phyloP scores from a whole-genome alignment of 2,329 filamentous ascomycete genomes.

The Paramyrothecium roridum region DNA sequence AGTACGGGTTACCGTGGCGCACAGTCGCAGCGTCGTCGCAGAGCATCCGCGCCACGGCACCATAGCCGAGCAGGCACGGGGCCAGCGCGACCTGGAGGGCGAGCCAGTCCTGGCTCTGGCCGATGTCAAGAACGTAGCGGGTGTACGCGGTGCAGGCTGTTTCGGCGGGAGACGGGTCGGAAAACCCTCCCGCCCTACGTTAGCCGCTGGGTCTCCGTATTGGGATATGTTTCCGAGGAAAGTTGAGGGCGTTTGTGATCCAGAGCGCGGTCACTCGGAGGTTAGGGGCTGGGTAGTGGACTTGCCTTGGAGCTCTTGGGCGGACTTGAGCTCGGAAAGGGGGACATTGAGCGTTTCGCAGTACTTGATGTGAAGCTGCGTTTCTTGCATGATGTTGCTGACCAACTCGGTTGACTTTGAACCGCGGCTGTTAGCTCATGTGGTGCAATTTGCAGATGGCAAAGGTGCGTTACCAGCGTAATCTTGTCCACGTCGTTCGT shows the following conservation, averaged over 20 bases:
- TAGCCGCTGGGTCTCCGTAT: too few species aligned
- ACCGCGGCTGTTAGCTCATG: not conserved
- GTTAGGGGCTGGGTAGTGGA: not conserved
- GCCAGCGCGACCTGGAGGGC: conserved; percentile 81
- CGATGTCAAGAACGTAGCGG: conserved; percentile 83
- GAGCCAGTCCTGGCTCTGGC: conserved; percentile 83
- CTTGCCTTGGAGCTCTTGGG: conserved; percentile 71
- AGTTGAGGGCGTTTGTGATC: too few species aligned
- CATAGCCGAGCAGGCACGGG: conserved; percentile 88
- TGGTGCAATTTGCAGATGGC: conserved; percentile 5
- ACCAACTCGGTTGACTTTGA: conserved; percentile 56
- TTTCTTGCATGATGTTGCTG: conserved; percentile 73
- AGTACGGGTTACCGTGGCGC: conserved; percentile 70
- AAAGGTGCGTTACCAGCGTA: conserved; percentile 57
- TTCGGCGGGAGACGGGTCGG: not conserved
- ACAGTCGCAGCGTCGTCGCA: conserved; percentile 59
- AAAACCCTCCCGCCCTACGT: too few species aligned
- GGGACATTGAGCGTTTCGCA: conserved; percentile 79
- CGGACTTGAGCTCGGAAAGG: conserved; percentile 66
- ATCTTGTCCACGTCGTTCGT: conserved; percentile 71
- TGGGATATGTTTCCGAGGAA: too few species aligned
- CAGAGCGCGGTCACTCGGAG: not conserved
- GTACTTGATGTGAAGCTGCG: conserved; percentile 76
- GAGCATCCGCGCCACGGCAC: conserved; percentile 71
- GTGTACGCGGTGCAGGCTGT: conserved; percentile 78